Evolutionary conservation across 495 filamentous ascomycete species (phyloP).

Genomic region (Tuber umbilicatum): DNA sequence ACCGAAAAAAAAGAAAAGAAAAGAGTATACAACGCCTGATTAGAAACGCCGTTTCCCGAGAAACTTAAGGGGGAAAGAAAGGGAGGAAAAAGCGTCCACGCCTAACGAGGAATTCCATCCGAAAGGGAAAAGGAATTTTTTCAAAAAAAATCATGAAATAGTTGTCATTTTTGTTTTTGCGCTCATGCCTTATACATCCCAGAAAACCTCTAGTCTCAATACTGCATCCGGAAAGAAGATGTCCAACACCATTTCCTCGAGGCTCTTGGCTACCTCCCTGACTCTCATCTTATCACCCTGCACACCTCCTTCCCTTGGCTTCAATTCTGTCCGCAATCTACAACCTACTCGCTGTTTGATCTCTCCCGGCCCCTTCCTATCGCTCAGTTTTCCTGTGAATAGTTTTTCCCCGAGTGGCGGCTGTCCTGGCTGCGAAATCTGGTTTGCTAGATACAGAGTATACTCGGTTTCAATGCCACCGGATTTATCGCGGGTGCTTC

Average conservation of each 20-base stretch:
- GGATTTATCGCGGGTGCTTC: conserved; percentile 8
- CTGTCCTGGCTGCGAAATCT: not conserved
- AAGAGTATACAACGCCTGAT: not conserved
- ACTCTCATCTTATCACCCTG: conserved; percentile 26
- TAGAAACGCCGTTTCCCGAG: not conserved
- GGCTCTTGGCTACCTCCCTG: conserved; percentile 37
- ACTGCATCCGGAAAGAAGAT: conserved; percentile 39
- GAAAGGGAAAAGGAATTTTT: not conserved
- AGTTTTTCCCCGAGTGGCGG: conserved; percentile 29
- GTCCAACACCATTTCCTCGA: conserved; percentile 40
- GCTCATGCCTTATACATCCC: conserved; percentile 23
- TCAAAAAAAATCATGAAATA: not conserved
- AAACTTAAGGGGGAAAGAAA: not conserved
- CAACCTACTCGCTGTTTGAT: conserved; percentile 29
- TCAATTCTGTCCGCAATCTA: conserved; percentile 24
- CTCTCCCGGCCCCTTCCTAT: conserved; percentile 14
- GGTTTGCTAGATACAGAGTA: conserved; percentile 36
- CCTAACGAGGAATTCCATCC: not conserved
- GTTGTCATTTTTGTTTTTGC: not conserved
- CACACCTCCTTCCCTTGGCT: conserved; percentile 26
- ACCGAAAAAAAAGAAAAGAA: not conserved
- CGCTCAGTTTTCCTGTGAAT: conserved; percentile 31
- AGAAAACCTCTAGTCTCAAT: conserved; percentile 38
- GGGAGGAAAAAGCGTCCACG: not conserved
- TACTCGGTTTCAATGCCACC: conserved; percentile 31